Percentiles rank a stretch among this genome's conserved stretches.
Conservation (phyloP, 768 basidiomycete species). For the Lentinula guzmanii region DNA sequence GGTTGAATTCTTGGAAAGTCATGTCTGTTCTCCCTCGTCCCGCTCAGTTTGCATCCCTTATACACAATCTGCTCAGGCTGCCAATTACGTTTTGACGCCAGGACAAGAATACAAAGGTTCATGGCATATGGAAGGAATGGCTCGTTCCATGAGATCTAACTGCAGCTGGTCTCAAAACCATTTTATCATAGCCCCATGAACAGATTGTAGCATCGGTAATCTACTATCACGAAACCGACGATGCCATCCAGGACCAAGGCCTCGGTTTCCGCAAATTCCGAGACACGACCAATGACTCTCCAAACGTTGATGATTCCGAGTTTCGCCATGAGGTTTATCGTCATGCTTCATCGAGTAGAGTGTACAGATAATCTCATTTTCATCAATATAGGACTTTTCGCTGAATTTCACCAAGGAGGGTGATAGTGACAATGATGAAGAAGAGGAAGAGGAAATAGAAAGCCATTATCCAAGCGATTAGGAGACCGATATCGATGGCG, state of each 20-base stretch:
- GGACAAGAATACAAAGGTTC: slow-evolving; percentile 12
- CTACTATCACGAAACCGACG: slow-evolving; percentile 13
- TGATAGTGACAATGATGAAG: not conserved
- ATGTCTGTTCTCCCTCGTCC: not conserved
- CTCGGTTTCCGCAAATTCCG: slow-evolving; percentile 13
- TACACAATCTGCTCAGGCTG: slow-evolving; percentile 3
- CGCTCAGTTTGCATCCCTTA: not conserved
- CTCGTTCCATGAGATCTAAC: not conserved
- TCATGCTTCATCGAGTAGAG: not conserved
- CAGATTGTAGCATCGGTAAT: slow-evolving; percentile 12
- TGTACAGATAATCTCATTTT: too few species aligned
- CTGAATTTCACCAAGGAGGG: not conserved
- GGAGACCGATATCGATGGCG: not conserved
- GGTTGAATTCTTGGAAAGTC: not conserved
- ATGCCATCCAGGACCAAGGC: slow-evolving; percentile 7
- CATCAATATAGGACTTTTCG: not conserved
- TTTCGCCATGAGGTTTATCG: not conserved
- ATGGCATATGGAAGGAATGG: slow-evolving; percentile 16
- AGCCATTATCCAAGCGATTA: slow-evolving; percentile 1
- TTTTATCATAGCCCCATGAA: slow-evolving; percentile 11
- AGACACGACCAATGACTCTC: slow-evolving; percentile 39
- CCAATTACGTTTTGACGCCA: slow-evolving; percentile 12
- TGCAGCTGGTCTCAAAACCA: not conserved
- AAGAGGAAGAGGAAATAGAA: not conserved
- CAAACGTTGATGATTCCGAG: slow-evolving; percentile 59